Base-by-base conservation (phyloP, 1,284 basidiomycete species). In the Hortiboletus rubellus region DNA sequence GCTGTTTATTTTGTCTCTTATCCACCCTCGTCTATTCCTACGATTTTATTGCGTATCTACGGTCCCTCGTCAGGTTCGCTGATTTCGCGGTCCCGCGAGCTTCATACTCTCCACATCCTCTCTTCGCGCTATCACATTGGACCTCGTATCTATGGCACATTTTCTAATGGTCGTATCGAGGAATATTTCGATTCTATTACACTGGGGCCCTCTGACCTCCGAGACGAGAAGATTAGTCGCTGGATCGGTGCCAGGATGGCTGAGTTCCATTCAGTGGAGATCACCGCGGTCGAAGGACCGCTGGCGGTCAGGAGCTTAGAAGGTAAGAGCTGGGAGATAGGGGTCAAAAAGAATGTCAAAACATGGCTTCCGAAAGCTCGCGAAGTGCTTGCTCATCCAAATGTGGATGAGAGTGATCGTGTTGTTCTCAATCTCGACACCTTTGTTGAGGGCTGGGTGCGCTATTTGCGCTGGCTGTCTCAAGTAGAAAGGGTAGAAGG, bases 201-300 rank as follows among this genome's bases (percentile, higher is more conserved):
- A 1, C 79, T 97, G 46, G 86, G 84, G 1, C 80, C 90, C 10
- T 71, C 80, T 40, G 92, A 96, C 70, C 79, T 97, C 61, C 84
- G 92, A 46, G 83, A 92, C 61, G 83, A 85, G 18, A 74, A 77
- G 58, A 84, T 89, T 58, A 94, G 92, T 69, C 78, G 84, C 36
- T 92, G 89, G 82, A 94, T 97, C 62, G 94, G 87, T 22, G 84
- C 89, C 30, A 82, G 94, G 24, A 97, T 97, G 95, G 87, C 92
- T 30, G 94, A 97, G 72, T 81, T 98, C 41, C 95, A 98, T 72
- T 86, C 87, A 31, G 95, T 96, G 41, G 92, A 96, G 68, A 79
- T 96, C 58, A 79, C 82, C 33, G 77, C 81, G 40, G 80, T 97
- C 38, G 82, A 84, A 67, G 74, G 74, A 31, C 75, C 75, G 41